Base-by-base conservation (phyloP, 306 rosid genomes). In the Vigna mungo region DNA sequence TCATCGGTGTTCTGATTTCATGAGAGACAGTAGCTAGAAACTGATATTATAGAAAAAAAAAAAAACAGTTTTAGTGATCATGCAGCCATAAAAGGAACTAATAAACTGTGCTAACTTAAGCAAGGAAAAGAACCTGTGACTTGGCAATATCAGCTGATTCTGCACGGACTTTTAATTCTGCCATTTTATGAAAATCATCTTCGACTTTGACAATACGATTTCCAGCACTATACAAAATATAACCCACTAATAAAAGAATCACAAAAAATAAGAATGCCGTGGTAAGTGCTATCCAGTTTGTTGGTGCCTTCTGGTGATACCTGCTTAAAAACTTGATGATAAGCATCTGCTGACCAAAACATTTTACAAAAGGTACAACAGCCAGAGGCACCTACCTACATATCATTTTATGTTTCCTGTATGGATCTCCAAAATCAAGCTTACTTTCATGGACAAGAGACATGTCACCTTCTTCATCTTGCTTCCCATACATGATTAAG, bases 1-100 rank as follows among this genome's bases (percentile, higher is more conserved):
- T 93, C 98, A 96, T 93, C 27, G 99, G 99, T n/a, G 99, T 96
- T 84, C 99, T 87, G 27, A 96, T 96, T 93, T 96, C 99, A 75
- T 96, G 99, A 72, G 99, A 96, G 49, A 96, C 98, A 16, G 98
- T 96, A 37, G 99, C 99, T 73, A 96, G 90, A 88, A 93, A 93
- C 97, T 92, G 91, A 61, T 71, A 84, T 46, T 18, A 71, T 18
- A 71, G 34, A 30, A 30, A 25, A 2, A 80, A 16, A 49, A 18
- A 14, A 41, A 46, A 32, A 52, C 68, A 75, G 69, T 81, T 72
- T 78, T 30, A 72, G 72, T 39, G 43, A 79, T 59, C 71, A 30
- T 21, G 65, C 59, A 56, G 71, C n/a, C 13, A 65, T 69, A 47
- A 61, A 67, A 48, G 76, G 72, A 59, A 79, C 80, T 64, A 72